Evolutionary conservation across 2,329 filamentous ascomycete genomes (phyloP).

Genomic region (Trichoderma koningiopsis): DNA sequence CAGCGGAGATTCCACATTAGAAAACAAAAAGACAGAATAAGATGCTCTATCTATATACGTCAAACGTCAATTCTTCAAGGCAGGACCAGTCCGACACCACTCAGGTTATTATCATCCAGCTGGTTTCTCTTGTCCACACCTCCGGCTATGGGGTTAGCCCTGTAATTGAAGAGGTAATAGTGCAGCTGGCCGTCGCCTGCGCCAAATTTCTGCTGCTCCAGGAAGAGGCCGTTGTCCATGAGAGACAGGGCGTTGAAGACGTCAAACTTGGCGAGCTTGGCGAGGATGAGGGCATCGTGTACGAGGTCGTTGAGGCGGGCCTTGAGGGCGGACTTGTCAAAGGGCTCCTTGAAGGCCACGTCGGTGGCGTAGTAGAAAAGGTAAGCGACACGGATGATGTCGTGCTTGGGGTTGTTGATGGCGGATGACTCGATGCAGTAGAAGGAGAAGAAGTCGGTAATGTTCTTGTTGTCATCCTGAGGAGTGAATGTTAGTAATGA

Average conservation of each 20-base stretch:
- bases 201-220: conserved; percentile 92
- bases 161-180: conserved; percentile 98
- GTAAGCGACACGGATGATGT: conserved; percentile 84
- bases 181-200: conserved; percentile 92
- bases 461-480: conserved; percentile 61
- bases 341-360: conserved; percentile 63
- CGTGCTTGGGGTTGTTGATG: conserved; percentile 77
- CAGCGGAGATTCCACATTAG: neutral
- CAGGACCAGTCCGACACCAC: conserved; percentile 90
- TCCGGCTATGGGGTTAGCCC: conserved; percentile 79
- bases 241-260: conserved; percentile 95
- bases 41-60: neutral
- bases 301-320: conserved; percentile 78
- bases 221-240: conserved; percentile 91
- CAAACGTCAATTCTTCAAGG: conserved; percentile 39
- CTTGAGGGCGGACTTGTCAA: conserved; percentile 65
- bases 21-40: neutral
- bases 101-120: conserved; percentile 75
- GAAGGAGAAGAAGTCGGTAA: conserved; percentile 97
- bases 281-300: conserved; percentile 82
- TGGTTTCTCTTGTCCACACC: conserved; percentile 80
- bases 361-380: conserved; percentile 96
- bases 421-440: conserved; percentile 93
- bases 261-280: conserved; percentile 83
- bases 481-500: neutral